Percentiles rank a stretch among this genome's conserved stretches.
Evolutionary conservation across 768 basidiomycete genomes (phyloP).

Genomic region (Pulveroboletus sp.): DNA sequence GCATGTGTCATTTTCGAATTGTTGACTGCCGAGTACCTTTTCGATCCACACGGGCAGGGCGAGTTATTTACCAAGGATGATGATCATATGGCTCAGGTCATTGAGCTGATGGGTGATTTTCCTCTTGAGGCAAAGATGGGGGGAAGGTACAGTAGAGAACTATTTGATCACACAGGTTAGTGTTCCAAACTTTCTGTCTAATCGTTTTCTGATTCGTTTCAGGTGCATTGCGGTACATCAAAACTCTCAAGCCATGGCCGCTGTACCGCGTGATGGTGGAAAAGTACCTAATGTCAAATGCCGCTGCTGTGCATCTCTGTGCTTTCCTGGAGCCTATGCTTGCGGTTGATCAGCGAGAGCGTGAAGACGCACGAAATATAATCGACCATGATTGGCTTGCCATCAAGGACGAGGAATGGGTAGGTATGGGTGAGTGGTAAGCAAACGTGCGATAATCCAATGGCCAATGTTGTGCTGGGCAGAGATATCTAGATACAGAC

Average conservation of each 20-base stretch:
- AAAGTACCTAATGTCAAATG: slow-evolving; percentile 71
- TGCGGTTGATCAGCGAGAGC: slow-evolving; percentile 58
- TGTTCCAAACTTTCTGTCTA: slow-evolving; percentile 8
- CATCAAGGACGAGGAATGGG: slow-evolving; percentile 31
- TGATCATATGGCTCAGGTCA: slow-evolving; percentile 93
- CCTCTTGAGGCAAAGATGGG: slow-evolving; percentile 69
- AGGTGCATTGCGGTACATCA: slow-evolving; percentile 72
- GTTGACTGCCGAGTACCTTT: slow-evolving; percentile 86
- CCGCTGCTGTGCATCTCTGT: slow-evolving; percentile 56
- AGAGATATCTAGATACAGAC: slow-evolving; percentile 7
- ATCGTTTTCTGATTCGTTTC: slow-evolving; percentile 7
- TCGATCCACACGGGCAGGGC: slow-evolving; percentile 81
- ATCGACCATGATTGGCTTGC: slow-evolving; percentile 71
- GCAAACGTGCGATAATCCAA: not conserved
- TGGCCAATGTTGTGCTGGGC: not conserved
- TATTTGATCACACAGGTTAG: slow-evolving; percentile 72
- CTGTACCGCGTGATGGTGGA: slow-evolving; percentile 80
- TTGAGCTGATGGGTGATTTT: slow-evolving; percentile 84
- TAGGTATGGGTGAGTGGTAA: slow-evolving; percentile 30
- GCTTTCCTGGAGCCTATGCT: slow-evolving; percentile 76
- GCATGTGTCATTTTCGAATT: slow-evolving; percentile 91
- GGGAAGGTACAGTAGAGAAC: slow-evolving; percentile 77
- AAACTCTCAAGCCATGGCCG: slow-evolving; percentile 74
- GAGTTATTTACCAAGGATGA: slow-evolving; percentile 88
- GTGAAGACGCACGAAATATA: slow-evolving; percentile 69